phyloP scores from a whole-genome alignment of 495 filamentous ascomycete species.

The Xylaria intraflava region DNA sequence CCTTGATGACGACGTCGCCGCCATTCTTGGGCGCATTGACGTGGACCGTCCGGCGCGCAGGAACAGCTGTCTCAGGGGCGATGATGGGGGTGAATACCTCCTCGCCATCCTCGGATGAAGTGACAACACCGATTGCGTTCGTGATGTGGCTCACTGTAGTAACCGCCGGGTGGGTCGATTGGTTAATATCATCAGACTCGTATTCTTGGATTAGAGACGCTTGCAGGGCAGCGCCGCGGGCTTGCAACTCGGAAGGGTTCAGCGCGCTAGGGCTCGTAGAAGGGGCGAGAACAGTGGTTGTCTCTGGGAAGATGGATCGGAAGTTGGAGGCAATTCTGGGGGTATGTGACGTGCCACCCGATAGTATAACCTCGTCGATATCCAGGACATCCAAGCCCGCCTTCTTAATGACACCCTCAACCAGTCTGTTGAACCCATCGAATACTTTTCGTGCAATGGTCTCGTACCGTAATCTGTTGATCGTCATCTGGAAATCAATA shows the following conservation, averaged over 20 bases:
- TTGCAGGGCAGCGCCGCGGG: slow-evolving; percentile 90
- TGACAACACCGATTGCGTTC: slow-evolving; percentile 81
- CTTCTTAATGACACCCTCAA: slow-evolving; percentile 82
- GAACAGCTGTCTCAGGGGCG: slow-evolving; percentile 78
- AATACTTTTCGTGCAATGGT: slow-evolving; percentile 80
- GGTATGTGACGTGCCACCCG: slow-evolving; percentile 87
- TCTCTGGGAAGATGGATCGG: slow-evolving; percentile 68
- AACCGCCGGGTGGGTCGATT: slow-evolving; percentile 91
- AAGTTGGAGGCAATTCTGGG: slow-evolving; percentile 81
- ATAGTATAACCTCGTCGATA: slow-evolving; percentile 89
- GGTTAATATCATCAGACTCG: slow-evolving; percentile 86
- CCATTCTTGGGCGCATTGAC: slow-evolving; percentile 67
- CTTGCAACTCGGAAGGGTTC: slow-evolving; percentile 86
- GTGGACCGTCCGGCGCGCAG: slow-evolving; percentile 73
- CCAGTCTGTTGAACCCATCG: slow-evolving; percentile 74
- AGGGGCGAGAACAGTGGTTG: slow-evolving; percentile 74
- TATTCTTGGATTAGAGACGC: slow-evolving; percentile 88
- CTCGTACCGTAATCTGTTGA: slow-evolving; percentile 92
- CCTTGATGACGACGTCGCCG: slow-evolving; percentile 76
- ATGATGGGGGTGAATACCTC: slow-evolving; percentile 73
- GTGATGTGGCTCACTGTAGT: slow-evolving; percentile 86
- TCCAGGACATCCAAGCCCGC: slow-evolving; percentile 87
- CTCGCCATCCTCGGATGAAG: slow-evolving; percentile 52
- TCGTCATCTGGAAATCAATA: slow-evolving; percentile 80
- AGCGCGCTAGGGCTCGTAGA: slow-evolving; percentile 68